Evolutionary conservation across 176 grass and related monocot species (phyloP), one percentile per base, ranked within the genome.

Genomic region (Triticum monococcum): DNA sequence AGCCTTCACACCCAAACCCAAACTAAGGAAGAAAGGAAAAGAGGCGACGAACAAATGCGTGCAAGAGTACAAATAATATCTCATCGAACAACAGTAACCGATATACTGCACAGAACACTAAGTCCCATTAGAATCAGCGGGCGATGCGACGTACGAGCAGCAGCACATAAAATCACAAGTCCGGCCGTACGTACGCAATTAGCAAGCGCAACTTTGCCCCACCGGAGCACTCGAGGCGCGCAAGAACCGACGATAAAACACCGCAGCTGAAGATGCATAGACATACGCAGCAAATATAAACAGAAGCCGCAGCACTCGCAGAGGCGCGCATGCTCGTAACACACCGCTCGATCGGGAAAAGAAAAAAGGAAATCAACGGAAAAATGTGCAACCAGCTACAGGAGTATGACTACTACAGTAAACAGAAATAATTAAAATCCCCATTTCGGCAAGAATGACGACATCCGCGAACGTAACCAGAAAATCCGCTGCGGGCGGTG

Each of bases 151-250:
- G 17, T 52, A 75, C 17, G 50, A 18, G 7, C 12, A 66, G 20
- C 38, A 65, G 30, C 86, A 91, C 90, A 91, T 91, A 57, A 91
- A 91, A 91, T 91, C 86, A 91, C 86, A 91, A 36, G 31, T 37
- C 70, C 50, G 32, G 2, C 52, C 82, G 90, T 88, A 91, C 81
- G 89, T 87, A 91, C 86, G 7, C 37, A 38, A 77, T 54, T 75
- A 38, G 76, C 86, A 91, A 81, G 63, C 40, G 22, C 32, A 66
- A 73, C 61, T 75, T 88, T 71, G 23, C 69, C 41, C 69, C 62
- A 77, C 50, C 68, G 75, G 62, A 54, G 60, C 70, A 79, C 66
- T 36, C 56, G 43, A 33, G 28, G 30, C 31, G 77, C 63, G 25
- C 9, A 35, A 73, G 67, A 79, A 5, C 48, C 13, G 68, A 48